These are phyloP conservation scores for Saksenaea oblongispora DNA, from an alignment of 371 early-diverging fungal genomes.

Conservation along the genomic window DNA sequence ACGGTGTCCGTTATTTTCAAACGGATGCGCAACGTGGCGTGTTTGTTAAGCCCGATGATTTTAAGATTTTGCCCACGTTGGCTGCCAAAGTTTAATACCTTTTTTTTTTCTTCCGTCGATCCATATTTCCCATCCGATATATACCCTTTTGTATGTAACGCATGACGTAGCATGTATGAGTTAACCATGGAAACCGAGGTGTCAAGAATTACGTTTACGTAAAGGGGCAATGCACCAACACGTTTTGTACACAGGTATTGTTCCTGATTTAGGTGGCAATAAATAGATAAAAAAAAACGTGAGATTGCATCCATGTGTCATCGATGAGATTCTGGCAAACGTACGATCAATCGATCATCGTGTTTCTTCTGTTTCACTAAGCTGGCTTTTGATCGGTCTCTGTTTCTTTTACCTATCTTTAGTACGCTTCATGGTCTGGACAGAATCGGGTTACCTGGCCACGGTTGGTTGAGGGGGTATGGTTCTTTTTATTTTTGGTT, in stretches of 20 bases:
- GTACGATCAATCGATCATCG: not conserved
- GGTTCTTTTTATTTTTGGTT: no score
- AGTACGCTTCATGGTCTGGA: not conserved
- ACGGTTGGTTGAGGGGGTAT: not conserved
- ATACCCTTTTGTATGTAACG: not conserved
- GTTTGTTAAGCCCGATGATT: slow-evolving; percentile 42
- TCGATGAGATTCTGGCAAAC: not conserved
- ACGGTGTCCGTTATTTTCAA: slow-evolving; percentile 39
- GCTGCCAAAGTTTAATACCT: not conserved
- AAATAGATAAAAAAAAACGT: not conserved
- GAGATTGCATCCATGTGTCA: not conserved
- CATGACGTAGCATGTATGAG: not conserved
- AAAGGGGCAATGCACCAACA: not conserved
- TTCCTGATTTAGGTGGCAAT: not conserved
- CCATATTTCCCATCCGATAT: not conserved
- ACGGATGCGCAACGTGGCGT: slow-evolving; percentile 42
- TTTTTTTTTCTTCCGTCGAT: not conserved
- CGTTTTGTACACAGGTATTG: slow-evolving; percentile 1
- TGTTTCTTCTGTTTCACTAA: not conserved
- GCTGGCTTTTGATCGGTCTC: slow-evolving; percentile 2
- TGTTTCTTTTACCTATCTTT: not conserved
- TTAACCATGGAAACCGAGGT: not conserved
- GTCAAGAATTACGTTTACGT: not conserved
- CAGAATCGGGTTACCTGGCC: not conserved
- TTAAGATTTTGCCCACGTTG: slow-evolving; percentile 10